Conservation (phyloP, 805 yeast genomes). For the Pichia nakasei region DNA sequence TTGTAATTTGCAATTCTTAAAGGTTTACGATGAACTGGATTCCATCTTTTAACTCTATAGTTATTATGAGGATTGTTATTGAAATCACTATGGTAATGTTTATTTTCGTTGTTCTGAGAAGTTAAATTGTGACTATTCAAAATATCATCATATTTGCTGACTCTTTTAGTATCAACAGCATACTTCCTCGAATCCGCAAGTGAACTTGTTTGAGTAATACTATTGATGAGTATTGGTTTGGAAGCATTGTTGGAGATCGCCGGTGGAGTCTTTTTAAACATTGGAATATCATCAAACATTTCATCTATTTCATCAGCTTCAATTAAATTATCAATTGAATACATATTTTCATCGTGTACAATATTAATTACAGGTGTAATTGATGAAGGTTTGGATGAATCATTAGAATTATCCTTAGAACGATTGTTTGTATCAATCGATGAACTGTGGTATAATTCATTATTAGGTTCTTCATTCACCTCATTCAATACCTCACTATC, state of each 20-base stretch:
- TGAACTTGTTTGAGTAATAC: not conserved
- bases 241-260: not conserved
- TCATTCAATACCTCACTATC: not conserved
- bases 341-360: not conserved
- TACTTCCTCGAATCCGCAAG: not conserved
- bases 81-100: not conserved
- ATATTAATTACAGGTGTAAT: not conserved
- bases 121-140: not conserved
- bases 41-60: slow-evolving; percentile 13
- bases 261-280: not conserved
- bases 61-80: not conserved
- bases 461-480: not conserved
- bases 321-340: slow-evolving; percentile 2
- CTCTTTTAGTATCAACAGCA: not conserved
- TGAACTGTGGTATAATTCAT: too few relatives aligned
- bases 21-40: slow-evolving; percentile 21
- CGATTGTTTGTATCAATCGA: too few relatives aligned
- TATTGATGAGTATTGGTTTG: not conserved
- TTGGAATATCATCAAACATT: not conserved
- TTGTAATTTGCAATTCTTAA: slow-evolving; percentile 21
- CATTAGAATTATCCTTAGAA: too few relatives aligned
- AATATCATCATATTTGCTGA: not conserved
- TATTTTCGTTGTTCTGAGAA: not conserved
- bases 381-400: not conserved
- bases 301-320: not conserved